These are phyloP conservation scores for Calophaca sinica DNA, from an alignment of 306 rosid species.

Conservation along the genomic window DNA sequence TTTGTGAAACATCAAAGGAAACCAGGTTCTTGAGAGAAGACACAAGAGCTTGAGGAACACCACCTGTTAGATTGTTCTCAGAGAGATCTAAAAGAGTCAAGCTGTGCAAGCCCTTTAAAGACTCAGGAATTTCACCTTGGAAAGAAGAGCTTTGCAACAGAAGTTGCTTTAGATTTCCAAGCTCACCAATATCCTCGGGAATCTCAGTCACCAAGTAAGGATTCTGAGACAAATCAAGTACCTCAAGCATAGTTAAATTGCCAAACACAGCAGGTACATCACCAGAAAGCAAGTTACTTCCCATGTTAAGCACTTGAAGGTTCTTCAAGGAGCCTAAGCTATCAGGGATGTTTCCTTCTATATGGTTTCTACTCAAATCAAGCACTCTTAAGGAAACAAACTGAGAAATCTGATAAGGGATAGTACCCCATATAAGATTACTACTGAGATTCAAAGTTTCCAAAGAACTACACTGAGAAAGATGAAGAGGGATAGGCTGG, in stretches of 20 bases:
- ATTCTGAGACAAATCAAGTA: constrained; percentile 90
- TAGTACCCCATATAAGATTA: constrained; percentile 92
- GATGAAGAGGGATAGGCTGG: constrained; percentile 96
- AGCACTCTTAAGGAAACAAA: constrained; percentile 69
- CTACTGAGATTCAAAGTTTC: constrained; percentile 83
- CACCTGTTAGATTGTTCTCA: constrained; percentile 82
- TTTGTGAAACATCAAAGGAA: constrained; percentile 88
- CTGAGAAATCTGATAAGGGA: constrained; percentile 89
- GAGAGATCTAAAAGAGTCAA: constrained; percentile 82
- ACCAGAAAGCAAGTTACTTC: constrained; percentile 83
- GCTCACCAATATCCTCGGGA: constrained; percentile 76
- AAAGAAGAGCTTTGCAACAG: constrained; percentile 80
- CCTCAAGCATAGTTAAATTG: constrained; percentile 71
- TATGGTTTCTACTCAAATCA: constrained; percentile 77
- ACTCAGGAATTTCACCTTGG: constrained; percentile 79
- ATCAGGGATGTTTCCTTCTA: constrained; percentile 83
- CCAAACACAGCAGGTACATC: constrained; percentile 64
- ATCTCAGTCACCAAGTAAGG: constrained; percentile 78
- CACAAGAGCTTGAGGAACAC: constrained; percentile 58
- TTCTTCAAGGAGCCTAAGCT: constrained; percentile 66
- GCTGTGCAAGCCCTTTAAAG: constrained; percentile 65
- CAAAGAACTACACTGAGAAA: constrained; percentile 73
- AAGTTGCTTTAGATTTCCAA: constrained; percentile 69
- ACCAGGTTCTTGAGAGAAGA: constrained; percentile 80
- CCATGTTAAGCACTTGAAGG: constrained; percentile 73